phyloP scores from a whole-genome alignment of 2,329 filamentous ascomycete species.

The Zymoseptoria ardabiliae region DNA sequence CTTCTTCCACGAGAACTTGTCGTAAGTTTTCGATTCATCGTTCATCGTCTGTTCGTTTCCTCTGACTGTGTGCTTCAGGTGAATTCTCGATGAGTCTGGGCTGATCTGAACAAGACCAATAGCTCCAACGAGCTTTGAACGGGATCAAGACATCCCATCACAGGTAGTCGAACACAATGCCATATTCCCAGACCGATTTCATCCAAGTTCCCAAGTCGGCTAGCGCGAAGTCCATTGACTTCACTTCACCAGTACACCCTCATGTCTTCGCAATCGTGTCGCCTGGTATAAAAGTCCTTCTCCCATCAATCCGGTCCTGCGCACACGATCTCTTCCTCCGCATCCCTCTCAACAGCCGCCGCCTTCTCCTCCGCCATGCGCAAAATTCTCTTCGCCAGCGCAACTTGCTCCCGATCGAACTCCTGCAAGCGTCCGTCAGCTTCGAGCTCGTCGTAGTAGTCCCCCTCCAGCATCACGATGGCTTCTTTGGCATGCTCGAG shows the following conservation, averaged over 20 bases:
- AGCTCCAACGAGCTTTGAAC: background rate
- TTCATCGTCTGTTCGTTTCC: conserved; percentile 6
- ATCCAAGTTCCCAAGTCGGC: background rate
- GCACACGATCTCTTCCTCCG: background rate
- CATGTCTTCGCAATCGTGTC: background rate
- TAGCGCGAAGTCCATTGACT: background rate
- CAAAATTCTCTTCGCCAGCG: background rate
- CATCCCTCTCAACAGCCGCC: too few relatives aligned
- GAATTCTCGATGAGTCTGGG: background rate
- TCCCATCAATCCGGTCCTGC: background rate
- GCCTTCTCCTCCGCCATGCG: background rate
- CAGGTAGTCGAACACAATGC: background rate
- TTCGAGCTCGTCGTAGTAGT: too few relatives aligned
- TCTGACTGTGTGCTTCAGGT: background rate
- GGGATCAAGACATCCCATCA: background rate
- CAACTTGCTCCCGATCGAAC: background rate
- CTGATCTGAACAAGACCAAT: background rate
- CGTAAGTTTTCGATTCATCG: conserved; percentile 10
- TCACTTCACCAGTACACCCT: background rate
- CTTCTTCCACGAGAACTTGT: conserved; percentile 48
- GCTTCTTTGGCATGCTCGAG: too few relatives aligned
- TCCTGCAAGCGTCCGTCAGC: too few relatives aligned
- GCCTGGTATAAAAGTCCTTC: background rate
- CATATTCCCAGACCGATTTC: background rate
- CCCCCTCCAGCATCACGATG: too few relatives aligned